Evolutionary conservation across 345 rosid genomes (phyloP).

Genomic region (Laguncularia racemosa): DNA sequence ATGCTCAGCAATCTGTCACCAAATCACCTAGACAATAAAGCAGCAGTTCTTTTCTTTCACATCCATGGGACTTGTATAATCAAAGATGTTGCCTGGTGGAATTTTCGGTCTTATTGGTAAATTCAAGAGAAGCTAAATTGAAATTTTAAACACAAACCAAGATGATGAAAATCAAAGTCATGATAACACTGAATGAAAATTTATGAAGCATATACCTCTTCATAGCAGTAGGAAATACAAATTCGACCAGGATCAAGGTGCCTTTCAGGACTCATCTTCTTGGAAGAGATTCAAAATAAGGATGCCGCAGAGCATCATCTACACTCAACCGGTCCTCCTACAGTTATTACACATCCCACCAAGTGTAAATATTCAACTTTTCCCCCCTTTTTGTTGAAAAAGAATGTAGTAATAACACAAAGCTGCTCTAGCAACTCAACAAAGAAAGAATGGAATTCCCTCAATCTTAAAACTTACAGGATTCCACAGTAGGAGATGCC

Average conservation of each 20-base stretch:
- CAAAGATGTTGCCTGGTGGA: no score
- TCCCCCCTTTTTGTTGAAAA: no score
- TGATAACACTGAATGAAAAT: no score
- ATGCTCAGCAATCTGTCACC: no score
- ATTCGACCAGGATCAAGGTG: not conserved
- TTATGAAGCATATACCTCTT: not conserved
- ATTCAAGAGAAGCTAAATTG: no score
- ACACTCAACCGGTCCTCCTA: slow-evolving; percentile 67
- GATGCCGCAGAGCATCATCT: slow-evolving; percentile 74
- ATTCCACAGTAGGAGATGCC: slow-evolving; percentile 72
- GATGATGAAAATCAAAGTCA: no score
- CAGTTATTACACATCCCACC: not conserved
- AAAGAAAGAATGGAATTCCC: not conserved
- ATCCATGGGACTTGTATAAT: no score
- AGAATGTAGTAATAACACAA: not conserved
- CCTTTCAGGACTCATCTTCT: slow-evolving; percentile 6
- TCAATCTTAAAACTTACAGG: slow-evolving; percentile 47
- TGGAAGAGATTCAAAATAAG: slow-evolving; percentile 60
- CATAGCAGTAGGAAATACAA: not conserved
- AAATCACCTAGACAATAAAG: no score
- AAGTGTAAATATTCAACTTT: no score
- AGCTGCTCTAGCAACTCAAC: not conserved
- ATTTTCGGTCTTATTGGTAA: no score
- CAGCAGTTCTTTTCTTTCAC: no score
- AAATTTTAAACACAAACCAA: no score